These are phyloP conservation scores for Aureobasidium vineae DNA, from an alignment of 2,329 filamentous ascomycete genomes.

Conservation along the genomic window DNA sequence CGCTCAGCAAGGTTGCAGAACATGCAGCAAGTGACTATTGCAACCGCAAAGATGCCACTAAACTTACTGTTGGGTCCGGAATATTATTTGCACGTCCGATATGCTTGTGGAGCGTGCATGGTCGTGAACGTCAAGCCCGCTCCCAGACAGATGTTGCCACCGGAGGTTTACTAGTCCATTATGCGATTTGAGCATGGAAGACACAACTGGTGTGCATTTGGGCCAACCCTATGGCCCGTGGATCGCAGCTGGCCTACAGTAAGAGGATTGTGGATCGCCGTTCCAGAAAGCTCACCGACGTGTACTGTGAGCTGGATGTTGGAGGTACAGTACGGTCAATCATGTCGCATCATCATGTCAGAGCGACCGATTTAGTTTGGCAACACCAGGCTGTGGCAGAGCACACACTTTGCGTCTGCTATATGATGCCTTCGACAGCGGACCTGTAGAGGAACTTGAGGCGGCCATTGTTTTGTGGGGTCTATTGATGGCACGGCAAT, in stretches of 20 bases:
- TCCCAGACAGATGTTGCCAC: conserved; percentile 19
- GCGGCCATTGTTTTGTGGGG: conserved; percentile 20
- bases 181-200: conserved; percentile 20
- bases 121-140: conserved; percentile 20
- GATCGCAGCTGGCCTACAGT: background rate
- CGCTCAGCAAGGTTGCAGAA: conserved; percentile 25
- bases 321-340: conserved; percentile 6
- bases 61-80: conserved; percentile 23
- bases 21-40: conserved; percentile 17
- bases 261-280: conserved; percentile 10
- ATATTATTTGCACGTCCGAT: conserved; percentile 23
- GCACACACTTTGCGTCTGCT: conserved; percentile 1
- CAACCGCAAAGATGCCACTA: conserved; percentile 24
- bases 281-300: conserved; percentile 4
- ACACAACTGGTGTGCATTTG: conserved; percentile 11
- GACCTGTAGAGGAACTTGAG: conserved; percentile 12
- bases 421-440: background rate
- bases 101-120: conserved; percentile 18
- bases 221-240: conserved; percentile 15
- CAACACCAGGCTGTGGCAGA: conserved; percentile 15
- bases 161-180: conserved; percentile 26
- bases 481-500: conserved; percentile 13
- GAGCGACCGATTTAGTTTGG: background rate
- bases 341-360: conserved; percentile 24
- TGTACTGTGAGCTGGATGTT: background rate